These are phyloP conservation scores for Penicillium bialowiezense DNA, from an alignment of 495 filamentous ascomycete species.

Conservation along the genomic window DNA sequence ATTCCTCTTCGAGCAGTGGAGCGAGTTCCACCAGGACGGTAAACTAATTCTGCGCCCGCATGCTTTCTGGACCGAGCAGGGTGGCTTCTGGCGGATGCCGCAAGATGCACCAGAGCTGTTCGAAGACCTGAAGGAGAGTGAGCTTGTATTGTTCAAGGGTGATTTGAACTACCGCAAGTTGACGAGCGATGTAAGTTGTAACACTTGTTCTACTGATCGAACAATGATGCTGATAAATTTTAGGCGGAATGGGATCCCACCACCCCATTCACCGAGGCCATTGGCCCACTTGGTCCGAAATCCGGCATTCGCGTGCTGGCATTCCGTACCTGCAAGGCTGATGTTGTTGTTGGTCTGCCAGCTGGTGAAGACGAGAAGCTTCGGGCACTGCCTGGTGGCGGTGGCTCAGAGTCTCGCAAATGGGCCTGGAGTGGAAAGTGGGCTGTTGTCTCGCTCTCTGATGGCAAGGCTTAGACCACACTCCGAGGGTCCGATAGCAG, in stretches of 20 bases:
- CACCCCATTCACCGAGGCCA: conserved; percentile 79
- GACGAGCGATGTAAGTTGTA: conserved; percentile 69
- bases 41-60: conserved; percentile 78
- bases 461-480: conserved; percentile 54
- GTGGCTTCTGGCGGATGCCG: conserved; percentile 84
- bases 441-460: conserved; percentile 88
- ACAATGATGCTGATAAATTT: conserved; percentile 13
- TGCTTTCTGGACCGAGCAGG: conserved; percentile 82
- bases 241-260: conserved; percentile 84
- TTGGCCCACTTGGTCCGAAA: conserved; percentile 78
- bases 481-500: neutral
- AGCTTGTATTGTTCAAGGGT: conserved; percentile 95
- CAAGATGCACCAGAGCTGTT: conserved; percentile 60
- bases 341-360: conserved; percentile 87
- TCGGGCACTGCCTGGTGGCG: conserved; percentile 61
- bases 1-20: conserved; percentile 83
- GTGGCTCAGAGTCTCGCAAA: conserved; percentile 68
- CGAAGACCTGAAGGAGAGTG: conserved; percentile 76
- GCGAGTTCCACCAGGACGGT: conserved; percentile 72
- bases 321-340: conserved; percentile 92
- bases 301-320: conserved; percentile 80
- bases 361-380: conserved; percentile 79
- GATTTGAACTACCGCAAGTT: conserved; percentile 95
- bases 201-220: neutral
- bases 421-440: conserved; percentile 99